A percentile compares a stretch with the other conserved stretches of the same genome.
Conservation (phyloP, 2,329 filamentous ascomycete genomes). For the Trichophyton equinum region DNA sequence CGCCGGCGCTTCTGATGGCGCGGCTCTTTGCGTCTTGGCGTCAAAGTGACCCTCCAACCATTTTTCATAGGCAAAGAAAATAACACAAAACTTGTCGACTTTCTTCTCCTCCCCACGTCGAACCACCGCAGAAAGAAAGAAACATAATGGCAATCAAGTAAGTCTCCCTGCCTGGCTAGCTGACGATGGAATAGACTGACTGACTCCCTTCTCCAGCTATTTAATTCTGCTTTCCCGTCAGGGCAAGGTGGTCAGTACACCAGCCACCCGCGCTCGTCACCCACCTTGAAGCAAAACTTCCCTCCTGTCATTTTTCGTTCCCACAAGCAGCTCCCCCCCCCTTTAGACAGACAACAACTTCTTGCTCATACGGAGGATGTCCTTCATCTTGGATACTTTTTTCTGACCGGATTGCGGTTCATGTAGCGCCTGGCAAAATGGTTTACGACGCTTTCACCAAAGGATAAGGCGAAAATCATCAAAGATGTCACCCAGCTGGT, state of each 20-base stretch:
- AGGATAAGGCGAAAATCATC: slow-evolving; percentile 99
- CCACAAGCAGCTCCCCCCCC: background rate
- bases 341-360: slow-evolving; percentile 11
- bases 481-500: slow-evolving; percentile 98
- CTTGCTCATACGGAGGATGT: slow-evolving; percentile 15
- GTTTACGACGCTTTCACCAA: slow-evolving; percentile 96
- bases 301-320: background rate
- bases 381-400: background rate
- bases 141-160: slow-evolving; percentile 44
- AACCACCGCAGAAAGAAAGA: background rate
- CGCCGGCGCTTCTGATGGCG: background rate
- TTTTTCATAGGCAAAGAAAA: background rate
- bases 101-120: background rate
- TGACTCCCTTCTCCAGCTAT: slow-evolving; percentile 50
- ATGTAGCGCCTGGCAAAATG: slow-evolving; percentile 90
- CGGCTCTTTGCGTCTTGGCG: background rate
- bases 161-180: slow-evolving; percentile 14
- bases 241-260: slow-evolving; percentile 83
- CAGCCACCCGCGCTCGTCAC: slow-evolving; percentile 20
- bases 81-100: slow-evolving; percentile 3
- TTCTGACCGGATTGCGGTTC: slow-evolving; percentile 5
- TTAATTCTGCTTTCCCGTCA: slow-evolving; percentile 93
- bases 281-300: slow-evolving; percentile 22
- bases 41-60: background rate
- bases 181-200: background rate